Percentiles rank a stretch among this genome's conserved stretches.
Evolutionary conservation across 176 grass and related monocot genomes (phyloP).

Genomic region (Melocanna baccifera): DNA sequence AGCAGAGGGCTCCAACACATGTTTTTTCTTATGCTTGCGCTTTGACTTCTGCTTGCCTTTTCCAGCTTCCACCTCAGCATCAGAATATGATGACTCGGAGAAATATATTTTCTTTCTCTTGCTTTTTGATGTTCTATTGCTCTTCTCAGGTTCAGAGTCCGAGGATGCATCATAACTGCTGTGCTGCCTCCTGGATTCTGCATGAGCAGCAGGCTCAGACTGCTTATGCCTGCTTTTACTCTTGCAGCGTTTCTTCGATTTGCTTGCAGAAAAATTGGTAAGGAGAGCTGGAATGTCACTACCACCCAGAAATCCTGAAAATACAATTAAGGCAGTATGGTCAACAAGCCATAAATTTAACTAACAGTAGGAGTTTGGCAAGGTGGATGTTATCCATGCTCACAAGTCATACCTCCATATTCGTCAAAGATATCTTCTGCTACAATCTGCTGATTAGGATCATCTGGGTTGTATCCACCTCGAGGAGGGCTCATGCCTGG

Average conservation of each 20-base stretch:
- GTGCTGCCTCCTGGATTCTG: conserved; percentile 19
- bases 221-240: conserved; percentile 53
- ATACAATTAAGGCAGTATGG: neutral
- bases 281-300: conserved; percentile 72
- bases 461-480: conserved; percentile 78
- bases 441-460: conserved; percentile 98
- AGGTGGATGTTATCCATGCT: neutral
- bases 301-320: conserved; percentile 71
- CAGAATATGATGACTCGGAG: conserved; percentile 44
- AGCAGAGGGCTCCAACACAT: conserved; percentile 36
- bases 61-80: conserved; percentile 34
- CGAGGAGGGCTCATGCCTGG: conserved; percentile 94
- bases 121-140: conserved; percentile 43
- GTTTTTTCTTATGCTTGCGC: conserved; percentile 41
- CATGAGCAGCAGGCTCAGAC: neutral
- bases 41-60: conserved; percentile 46
- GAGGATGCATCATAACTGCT: conserved; percentile 30
- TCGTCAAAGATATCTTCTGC: conserved; percentile 97
- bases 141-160: conserved; percentile 40
- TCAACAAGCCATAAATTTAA: neutral
- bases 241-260: conserved; percentile 67
- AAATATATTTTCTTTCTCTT: conserved; percentile 51
- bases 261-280: conserved; percentile 62
- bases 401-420: conserved; percentile 75
- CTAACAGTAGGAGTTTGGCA: neutral